Base-by-base conservation (phyloP, 2,329 filamentous ascomycete species). In the Diplodia sapinea region DNA sequence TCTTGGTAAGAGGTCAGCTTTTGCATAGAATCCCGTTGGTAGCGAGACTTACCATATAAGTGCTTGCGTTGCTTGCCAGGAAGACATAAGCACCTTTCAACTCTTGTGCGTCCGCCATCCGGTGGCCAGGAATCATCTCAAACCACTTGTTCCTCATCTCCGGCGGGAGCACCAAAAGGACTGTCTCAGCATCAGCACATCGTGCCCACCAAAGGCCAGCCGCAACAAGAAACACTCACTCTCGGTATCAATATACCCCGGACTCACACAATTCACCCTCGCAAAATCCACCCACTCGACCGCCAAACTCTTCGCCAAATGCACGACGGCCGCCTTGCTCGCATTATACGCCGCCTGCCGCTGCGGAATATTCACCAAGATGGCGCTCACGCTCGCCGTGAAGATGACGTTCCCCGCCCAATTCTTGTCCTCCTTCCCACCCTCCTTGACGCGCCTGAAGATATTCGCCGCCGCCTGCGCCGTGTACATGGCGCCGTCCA, bases 321-420 rank as follows among this genome's bases (percentile, higher is more conserved):
- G 72, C 52, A 72, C 69, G 6, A 73, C 71, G 4, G 65, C 71
- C 4, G 72, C 73, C 56, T 73, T 74, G 8, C 71, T 71, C 26
- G 38, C 66, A 12, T 68, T 68, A 11, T 69, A 76, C 74, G 68
- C 9, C 73, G 77, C 74, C 69, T 81, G 79, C 47, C 74, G 77
- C 70, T 80, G 78, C 13, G 79, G 79, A 3, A 78, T 65, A 68
- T 81, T 81, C 6, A 81, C 79, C 70, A 81, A 52, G 4, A 72
- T 76, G 5, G 77, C 76, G 54, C 77, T 79, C 9, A 80, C 76
- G 1, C 73, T 76, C 4, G 78, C 78, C 1, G 79, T 81, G 68
- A 80, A 78, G 4, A 81, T 78, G 2, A 80, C 67, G 68, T 78
- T 80, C 5, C 57, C 56, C 4, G n/a, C 29, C 59, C 59, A 63